phyloP scores from a whole-genome alignment of 2,329 filamentous ascomycete genomes.

The Aureobasidium sp. region DNA sequence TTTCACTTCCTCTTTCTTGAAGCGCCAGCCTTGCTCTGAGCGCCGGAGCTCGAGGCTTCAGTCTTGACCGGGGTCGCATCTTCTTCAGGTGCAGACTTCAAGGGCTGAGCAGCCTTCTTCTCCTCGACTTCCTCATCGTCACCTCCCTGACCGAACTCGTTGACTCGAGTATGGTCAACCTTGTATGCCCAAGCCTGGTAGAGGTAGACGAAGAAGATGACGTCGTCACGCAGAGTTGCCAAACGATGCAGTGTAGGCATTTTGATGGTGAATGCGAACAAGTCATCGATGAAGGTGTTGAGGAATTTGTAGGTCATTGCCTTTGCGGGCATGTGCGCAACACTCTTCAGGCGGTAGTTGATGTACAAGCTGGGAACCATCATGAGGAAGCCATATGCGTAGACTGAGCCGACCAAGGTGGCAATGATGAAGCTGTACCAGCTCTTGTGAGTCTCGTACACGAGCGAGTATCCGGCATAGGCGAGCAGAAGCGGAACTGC shows the following conservation, averaged over 20 bases:
- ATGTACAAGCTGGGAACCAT: constrained; percentile 98
- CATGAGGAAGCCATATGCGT: constrained; percentile 98
- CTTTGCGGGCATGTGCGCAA: constrained; percentile 93
- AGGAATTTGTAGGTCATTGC: constrained; percentile 98
- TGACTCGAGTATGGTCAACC: constrained; percentile 83
- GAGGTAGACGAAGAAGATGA: constrained; percentile 97
- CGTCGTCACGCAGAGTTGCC: constrained; percentile 84
- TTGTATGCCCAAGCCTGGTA: constrained; percentile 93
- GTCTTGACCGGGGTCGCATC: constrained; percentile 11
- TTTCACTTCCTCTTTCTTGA: constrained; percentile 21
- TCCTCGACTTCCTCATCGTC: constrained; percentile 58
- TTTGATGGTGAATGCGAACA: constrained; percentile 98
- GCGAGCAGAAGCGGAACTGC: constrained; percentile 82
- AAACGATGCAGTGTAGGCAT: constrained; percentile 93
- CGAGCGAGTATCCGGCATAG: constrained; percentile 82
- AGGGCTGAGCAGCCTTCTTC: constrained; percentile 37
- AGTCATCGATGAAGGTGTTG: constrained; percentile 97
- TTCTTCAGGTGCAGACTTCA: constrained; percentile 27
- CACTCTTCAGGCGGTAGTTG: constrained; percentile 87
- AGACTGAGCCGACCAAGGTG: constrained; percentile 90
- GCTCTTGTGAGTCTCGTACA: constrained; percentile 93
- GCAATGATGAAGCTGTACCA: constrained; percentile 97
- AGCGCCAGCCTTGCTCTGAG: constrained; percentile 14
- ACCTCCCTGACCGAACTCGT: constrained; percentile 97
- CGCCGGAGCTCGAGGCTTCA: constrained; percentile 3